Evolutionary conservation across 169 alveolate genomes (phyloP).

Genomic region (Eimeria brunetti): DNA sequence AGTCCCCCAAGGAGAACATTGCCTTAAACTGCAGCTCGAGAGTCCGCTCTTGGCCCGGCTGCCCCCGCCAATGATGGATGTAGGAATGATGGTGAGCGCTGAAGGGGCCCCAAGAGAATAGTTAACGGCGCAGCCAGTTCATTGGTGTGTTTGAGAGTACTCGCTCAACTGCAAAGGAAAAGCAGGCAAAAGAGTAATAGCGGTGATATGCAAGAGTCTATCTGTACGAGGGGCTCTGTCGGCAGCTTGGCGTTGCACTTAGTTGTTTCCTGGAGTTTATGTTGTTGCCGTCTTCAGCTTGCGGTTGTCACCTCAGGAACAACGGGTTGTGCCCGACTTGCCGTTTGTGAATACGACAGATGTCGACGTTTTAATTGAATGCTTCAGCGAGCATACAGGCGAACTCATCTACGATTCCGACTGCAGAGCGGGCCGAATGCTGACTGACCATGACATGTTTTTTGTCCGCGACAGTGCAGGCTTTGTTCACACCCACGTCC

Average conservation of each 20-base stretch:
- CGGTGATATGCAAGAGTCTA: background rate
- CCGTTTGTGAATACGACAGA: slow-evolving; percentile 42
- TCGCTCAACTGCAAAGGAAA: background rate
- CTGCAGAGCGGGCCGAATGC: slow-evolving; percentile 59
- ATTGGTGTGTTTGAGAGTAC: background rate
- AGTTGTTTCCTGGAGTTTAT: background rate
- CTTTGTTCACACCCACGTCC: slow-evolving; percentile 27
- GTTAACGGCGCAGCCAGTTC: background rate
- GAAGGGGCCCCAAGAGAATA: background rate
- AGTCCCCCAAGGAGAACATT: slow-evolving; percentile 64
- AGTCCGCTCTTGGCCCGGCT: slow-evolving; percentile 51
- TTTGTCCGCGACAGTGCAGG: slow-evolving; percentile 26
- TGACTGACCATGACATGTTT: slow-evolving; percentile 71
- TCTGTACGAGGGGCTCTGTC: too few species aligned
- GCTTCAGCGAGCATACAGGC: slow-evolving; percentile 62
- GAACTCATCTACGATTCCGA: slow-evolving; percentile 74
- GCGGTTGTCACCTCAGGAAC: slow-evolving; percentile 25
- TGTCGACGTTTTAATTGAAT: slow-evolving; percentile 51
- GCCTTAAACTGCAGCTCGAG: slow-evolving; percentile 46
- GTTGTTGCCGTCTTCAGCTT: background rate
- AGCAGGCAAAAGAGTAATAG: background rate
- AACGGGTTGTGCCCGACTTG: slow-evolving; percentile 43
- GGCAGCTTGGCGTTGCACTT: background rate
- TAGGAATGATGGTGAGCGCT: slow-evolving; percentile 47
- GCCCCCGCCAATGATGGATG: slow-evolving; percentile 64